These are phyloP conservation scores for Leccinum variicolor DNA, from an alignment of 768 basidiomycete species.

Conservation along the genomic window DNA sequence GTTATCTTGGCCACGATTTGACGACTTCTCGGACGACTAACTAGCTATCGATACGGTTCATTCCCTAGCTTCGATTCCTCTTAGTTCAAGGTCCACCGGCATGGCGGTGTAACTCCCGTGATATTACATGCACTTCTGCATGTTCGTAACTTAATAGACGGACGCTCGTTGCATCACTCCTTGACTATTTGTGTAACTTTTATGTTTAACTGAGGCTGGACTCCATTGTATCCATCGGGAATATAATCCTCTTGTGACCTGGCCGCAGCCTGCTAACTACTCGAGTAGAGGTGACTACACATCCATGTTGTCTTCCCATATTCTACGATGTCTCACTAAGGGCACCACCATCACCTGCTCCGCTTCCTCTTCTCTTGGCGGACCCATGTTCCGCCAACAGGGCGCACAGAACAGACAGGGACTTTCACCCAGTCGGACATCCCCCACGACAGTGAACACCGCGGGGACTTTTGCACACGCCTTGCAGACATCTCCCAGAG, in stretches of 20 bases:
- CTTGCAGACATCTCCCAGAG: slow-evolving; percentile 60
- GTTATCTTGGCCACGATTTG: neutral
- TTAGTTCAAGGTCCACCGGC: slow-evolving; percentile 3
- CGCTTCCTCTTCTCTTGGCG: slow-evolving; percentile 37
- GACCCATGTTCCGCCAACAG: slow-evolving; percentile 74
- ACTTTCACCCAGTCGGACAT: slow-evolving; percentile 73
- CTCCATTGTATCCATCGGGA: slow-evolving; percentile 5
- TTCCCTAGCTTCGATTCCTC: slow-evolving; percentile 11
- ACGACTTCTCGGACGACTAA: slow-evolving; percentile 1
- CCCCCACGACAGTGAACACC: slow-evolving; percentile 61
- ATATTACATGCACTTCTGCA: slow-evolving; percentile 19
- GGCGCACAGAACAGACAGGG: slow-evolving; percentile 70
- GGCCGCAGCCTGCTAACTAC: no score
- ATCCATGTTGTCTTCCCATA: slow-evolving; percentile 14
- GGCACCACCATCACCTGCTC: slow-evolving; percentile 48
- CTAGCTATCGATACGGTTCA: slow-evolving; percentile 2
- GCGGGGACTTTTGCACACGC: slow-evolving; percentile 72
- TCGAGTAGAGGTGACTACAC: neutral
- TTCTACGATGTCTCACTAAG: slow-evolving; percentile 42
- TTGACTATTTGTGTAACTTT: slow-evolving; percentile 10
- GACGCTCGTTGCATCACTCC: slow-evolving; percentile 12
- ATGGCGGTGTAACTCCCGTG: slow-evolving; percentile 11
- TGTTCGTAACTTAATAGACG: slow-evolving; percentile 28
- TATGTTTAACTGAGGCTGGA: neutral
- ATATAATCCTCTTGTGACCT: neutral